Conservation (phyloP, 768 basidiomycete genomes). For the Suillus luteus region DNA sequence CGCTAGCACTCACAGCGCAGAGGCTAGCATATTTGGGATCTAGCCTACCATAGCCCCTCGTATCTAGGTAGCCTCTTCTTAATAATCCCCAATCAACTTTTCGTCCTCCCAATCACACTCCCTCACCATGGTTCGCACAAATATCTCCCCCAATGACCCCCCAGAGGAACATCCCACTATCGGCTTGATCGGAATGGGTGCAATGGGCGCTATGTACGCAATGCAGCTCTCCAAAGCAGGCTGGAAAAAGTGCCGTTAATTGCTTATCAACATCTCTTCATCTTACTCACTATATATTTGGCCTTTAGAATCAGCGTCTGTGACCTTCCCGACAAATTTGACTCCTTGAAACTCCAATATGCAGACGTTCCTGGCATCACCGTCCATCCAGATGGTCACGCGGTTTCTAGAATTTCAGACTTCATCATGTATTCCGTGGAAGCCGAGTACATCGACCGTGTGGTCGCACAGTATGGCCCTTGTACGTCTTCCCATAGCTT, state of each 20-base stretch:
- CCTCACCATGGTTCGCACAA: slow-evolving; percentile 23
- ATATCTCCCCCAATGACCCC: slow-evolving; percentile 38
- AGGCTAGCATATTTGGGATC: background rate
- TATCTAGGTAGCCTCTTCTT: background rate
- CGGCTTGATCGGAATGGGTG: slow-evolving; percentile 96
- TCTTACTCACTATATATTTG: background rate
- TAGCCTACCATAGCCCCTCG: background rate
- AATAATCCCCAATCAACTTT: no score
- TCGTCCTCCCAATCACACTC: background rate
- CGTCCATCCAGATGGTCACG: slow-evolving; percentile 79
- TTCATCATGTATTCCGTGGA: slow-evolving; percentile 96
- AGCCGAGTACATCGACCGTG: slow-evolving; percentile 79
- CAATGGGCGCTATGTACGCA: slow-evolving; percentile 97
- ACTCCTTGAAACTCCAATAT: slow-evolving; percentile 59
- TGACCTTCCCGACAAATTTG: slow-evolving; percentile 76
- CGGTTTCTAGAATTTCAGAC: slow-evolving; percentile 86
- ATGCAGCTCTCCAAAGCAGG: slow-evolving; percentile 74
- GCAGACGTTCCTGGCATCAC: slow-evolving; percentile 61
- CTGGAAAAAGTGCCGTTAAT: slow-evolving; percentile 67
- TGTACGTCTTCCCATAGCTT: slow-evolving; percentile 50
- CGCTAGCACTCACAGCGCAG: background rate
- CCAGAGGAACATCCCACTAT: slow-evolving; percentile 68
- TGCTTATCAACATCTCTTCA: slow-evolving; percentile 20
- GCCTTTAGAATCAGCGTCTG: slow-evolving; percentile 81
- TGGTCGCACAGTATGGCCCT: slow-evolving; percentile 91